Evolutionary conservation across 495 filamentous ascomycete species (phyloP).

Genomic region (Penicillium subrubescens): DNA sequence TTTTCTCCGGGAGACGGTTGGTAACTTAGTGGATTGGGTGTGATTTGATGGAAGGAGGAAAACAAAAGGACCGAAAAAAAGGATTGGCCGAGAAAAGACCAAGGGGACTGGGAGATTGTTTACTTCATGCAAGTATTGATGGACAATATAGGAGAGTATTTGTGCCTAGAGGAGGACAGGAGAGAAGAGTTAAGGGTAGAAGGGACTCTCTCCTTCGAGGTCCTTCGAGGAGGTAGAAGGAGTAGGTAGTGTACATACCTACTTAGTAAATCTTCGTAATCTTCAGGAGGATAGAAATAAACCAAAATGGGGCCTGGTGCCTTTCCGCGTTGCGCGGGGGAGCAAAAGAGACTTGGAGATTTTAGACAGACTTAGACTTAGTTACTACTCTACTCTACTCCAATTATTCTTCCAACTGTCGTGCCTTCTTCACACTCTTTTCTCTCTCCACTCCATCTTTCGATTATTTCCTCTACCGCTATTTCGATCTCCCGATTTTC

Average conservation of each 20-base stretch:
- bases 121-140: neutral
- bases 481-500: neutral
- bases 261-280: neutral
- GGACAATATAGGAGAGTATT: neutral
- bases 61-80: neutral
- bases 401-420: neutral
- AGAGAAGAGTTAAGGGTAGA: neutral
- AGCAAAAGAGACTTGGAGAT: neutral
- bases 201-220: neutral
- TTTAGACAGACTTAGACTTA: too few relatives aligned
- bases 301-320: neutral
- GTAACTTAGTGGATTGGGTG: neutral
- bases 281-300: neutral
- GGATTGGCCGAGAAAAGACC: neutral
- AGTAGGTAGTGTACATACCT: neutral
- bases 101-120: neutral
- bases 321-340: conserved; percentile 1
- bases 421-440: neutral
- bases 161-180: neutral
- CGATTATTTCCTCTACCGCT: neutral
- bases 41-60: neutral
- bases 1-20: conserved; percentile 7
- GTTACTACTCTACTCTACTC: neutral
- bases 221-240: neutral
- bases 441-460: neutral